phyloP scores from a whole-genome alignment of 2,329 filamentous ascomycete genomes.

The Claviceps sp. region DNA sequence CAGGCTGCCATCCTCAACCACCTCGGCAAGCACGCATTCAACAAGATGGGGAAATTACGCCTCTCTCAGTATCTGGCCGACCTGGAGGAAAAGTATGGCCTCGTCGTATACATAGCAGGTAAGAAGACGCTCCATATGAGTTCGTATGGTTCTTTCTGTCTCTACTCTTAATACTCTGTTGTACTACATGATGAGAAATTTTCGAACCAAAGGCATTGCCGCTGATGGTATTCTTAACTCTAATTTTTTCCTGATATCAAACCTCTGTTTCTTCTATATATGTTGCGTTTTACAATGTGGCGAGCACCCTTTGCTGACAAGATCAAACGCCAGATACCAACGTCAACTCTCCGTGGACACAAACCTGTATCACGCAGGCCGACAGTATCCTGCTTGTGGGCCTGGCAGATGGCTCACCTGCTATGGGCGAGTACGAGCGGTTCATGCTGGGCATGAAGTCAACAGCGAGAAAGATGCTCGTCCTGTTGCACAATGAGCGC shows the following conservation, averaged over 20 bases:
- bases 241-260: slow-evolving; percentile 52
- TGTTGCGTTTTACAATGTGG: slow-evolving; percentile 1
- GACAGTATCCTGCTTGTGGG: slow-evolving; percentile 92
- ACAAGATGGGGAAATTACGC: slow-evolving; percentile 91
- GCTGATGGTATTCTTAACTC: slow-evolving; percentile 45
- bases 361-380: slow-evolving; percentile 92
- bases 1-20: slow-evolving; percentile 91
- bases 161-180: not conserved
- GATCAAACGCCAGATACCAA: slow-evolving; percentile 55
- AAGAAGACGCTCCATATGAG: slow-evolving; percentile 9
- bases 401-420: slow-evolving; percentile 76
- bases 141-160: not conserved
- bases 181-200: slow-evolving; percentile 38
- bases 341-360: slow-evolving; percentile 95
- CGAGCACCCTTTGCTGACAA: slow-evolving; percentile 15
- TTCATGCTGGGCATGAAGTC: slow-evolving; percentile 96
- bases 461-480: slow-evolving; percentile 83
- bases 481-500: slow-evolving; percentile 77
- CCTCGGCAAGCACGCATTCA: slow-evolving; percentile 90
- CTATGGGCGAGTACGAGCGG: slow-evolving; percentile 89
- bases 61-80: slow-evolving; percentile 92
- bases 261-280: slow-evolving; percentile 2
- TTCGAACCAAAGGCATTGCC: slow-evolving; percentile 35
- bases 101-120: slow-evolving; percentile 87
- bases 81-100: slow-evolving; percentile 89